A percentile compares a stretch with the other conserved stretches of the same genome.
Conservation (phyloP, 305 asterid genomes). For the Fraxinus platypoda region DNA sequence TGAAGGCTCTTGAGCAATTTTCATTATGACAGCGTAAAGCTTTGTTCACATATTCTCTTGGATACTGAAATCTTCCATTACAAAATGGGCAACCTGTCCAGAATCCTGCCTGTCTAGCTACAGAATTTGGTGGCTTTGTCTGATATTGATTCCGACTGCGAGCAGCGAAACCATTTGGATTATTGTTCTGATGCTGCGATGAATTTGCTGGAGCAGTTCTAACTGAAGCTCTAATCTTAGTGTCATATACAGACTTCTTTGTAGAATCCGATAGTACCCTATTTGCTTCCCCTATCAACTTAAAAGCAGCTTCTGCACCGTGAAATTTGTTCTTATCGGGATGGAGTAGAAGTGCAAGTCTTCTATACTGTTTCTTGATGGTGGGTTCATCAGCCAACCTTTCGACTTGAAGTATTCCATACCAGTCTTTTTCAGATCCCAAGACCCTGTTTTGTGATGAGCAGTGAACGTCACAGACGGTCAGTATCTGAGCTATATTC, state of each 20-base stretch:
- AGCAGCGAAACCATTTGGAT: conserved; percentile 36
- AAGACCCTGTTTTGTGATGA: conserved; percentile 46
- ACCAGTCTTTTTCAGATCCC: conserved; percentile 81
- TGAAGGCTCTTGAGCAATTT: conserved; percentile 48
- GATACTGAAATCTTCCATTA: conserved; percentile 48
- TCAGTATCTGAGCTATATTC: conserved; percentile 61
- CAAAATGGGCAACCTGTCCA: conserved; percentile 82
- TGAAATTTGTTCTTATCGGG: conserved; percentile 90
- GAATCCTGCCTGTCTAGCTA: conserved; percentile 38
- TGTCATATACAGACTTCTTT: conserved; percentile 61
- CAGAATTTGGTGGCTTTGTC: conserved; percentile 31
- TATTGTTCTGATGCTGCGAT: conserved; percentile 36
- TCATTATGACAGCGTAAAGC: conserved; percentile 43
- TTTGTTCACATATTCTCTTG: conserved; percentile 33
- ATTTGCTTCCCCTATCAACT: conserved; percentile 78
- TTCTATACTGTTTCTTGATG: conserved; percentile 73
- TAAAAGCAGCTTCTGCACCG: conserved; percentile 94
- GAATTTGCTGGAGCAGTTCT: conserved; percentile 41
- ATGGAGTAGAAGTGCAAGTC: conserved; percentile 77
- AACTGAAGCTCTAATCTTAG: conserved; percentile 33
- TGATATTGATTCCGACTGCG: conserved; percentile 36
- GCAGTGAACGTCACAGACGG: conserved; percentile 78
- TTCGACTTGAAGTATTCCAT: conserved; percentile 74
- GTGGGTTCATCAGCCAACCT: conserved; percentile 54
- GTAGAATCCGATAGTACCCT: conserved; percentile 53